Base-by-base conservation (phyloP, 73 alveolate species). In the Blepharisma japonicum region DNA sequence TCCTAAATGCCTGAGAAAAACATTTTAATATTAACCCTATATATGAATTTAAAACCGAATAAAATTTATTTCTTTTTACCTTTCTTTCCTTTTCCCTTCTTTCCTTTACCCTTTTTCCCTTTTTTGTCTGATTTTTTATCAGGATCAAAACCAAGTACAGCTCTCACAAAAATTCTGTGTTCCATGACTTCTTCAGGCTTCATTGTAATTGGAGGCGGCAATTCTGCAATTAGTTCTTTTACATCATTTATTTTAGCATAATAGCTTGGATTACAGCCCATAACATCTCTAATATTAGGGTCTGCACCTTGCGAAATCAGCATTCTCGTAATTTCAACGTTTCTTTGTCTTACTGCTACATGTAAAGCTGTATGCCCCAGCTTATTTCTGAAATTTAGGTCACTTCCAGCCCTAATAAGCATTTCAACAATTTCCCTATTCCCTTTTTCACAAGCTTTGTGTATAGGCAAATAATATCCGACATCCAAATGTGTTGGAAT, bases 151-250 rank as follows among this genome's bases (percentile, higher is more conserved):
- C 91, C 91, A 49, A 61, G 77, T 42, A 45, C 68, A 14, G 76
- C 87, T 83, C 91, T 79, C 18, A 80, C 81, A 7, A 56, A 32
- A 27, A 7, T 6, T 6, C 68, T 78, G 56, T 84, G 85, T 6
- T 80, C 87, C 55, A 79, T 79, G 20, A 61, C 86, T 56, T 87
- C 94, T 55, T 87, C 94, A 48, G 86, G 81, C 32, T 86, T 66
- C 50, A 87, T 83, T 48, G 74, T 87, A 6, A 87, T 77, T 3
- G 94, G 90, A n/a, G 82, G 90, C 5, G 90, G 90, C 38, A 87
- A 54, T 7, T 66, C 38, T 55, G 82, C 86, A 38, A 68, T 45
- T 23, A 87, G 51, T 6, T 83, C 90, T 9, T 67, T 38, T 39
- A 83, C 87, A n/a, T 82, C 82, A 46, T 77, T 77, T 53, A 78